Evolutionary conservation across 768 basidiomycete species (phyloP), one percentile per base, ranked within the genome.

Genomic region (Lentinula edodes): DNA sequence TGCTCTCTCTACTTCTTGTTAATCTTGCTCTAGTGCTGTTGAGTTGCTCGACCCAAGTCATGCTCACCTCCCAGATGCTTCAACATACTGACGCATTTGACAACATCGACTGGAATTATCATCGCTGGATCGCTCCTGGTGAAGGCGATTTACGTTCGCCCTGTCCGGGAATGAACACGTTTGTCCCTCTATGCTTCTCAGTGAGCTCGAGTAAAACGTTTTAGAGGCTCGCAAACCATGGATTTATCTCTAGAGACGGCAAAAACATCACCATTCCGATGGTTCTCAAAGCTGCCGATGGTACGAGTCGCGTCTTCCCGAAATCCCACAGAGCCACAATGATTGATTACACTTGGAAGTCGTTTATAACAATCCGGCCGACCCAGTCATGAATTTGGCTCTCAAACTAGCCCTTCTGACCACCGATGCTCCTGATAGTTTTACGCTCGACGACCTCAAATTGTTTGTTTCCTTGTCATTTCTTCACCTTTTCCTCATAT

Each of bases 401-500:
- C 62, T 61, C 3, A 66, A 66, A 45, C 34, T 66, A 2, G 67
- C 62, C 42, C 61, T 68, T 42, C 58, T 66, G 1, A 66, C 67
- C 7, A 65, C 67, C 7, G 61, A 60, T 46, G 67, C 62, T 18
- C 58, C 63, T 8, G 67, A 66, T 18, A 63, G 46, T 32, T 66
- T 66, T 53, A 66, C 58, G 8, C 61, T 67, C 6, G 57, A 64
- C 36, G 66, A 66, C 42, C 18, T 68, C 56, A 65, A 62, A 52
- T 58, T 65, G 64, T 67, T 48, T 23, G 63, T 61, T 2, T 42
- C n/a, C 16, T 4, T 6, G 3, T 16, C 46, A 28, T 58, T 5
- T 15, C 16, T 15, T 18, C 46, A 1, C 3, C 3, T 43, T 18
- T 18, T 43, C 3, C 23, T 32, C 9, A 32, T 41, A 23, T 10